Conservation (phyloP, 106 monocot species). For the Apostasia shenzhenica region DNA sequence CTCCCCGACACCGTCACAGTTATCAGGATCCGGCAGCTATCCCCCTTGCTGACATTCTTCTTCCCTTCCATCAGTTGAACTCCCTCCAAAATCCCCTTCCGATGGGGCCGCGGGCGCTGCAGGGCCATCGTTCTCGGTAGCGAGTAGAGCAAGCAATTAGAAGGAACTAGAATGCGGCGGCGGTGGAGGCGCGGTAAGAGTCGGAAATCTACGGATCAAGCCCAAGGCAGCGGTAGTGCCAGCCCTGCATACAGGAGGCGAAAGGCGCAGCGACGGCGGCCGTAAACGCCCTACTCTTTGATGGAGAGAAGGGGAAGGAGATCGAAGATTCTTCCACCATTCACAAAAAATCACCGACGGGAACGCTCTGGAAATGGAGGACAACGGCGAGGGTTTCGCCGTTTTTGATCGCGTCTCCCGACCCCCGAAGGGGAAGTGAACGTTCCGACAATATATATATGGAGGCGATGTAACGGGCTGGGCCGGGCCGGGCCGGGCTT, state of each 20-base stretch:
- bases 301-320: constrained; percentile 1
- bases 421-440: neutral
- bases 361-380: neutral
- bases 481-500: neutral
- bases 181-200: neutral
- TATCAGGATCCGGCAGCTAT: constrained; percentile 27
- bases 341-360: neutral
- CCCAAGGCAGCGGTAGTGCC: constrained; percentile 5
- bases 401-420: neutral
- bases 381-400: neutral
- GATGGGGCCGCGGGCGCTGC: neutral
- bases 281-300: constrained; percentile 4
- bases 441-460: neutral
- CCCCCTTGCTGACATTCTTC: constrained; percentile 1
- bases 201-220: constrained; percentile 2
- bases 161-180: neutral
- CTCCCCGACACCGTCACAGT: constrained; percentile 65
- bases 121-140: neutral
- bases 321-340: constrained; percentile 6
- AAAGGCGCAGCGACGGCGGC: neutral
- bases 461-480: neutral
- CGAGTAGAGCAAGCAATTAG: no score
- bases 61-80: constrained; percentile 5
- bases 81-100: neutral
- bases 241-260: constrained; percentile 13